Base-by-base conservation (phyloP, 129 eudicot genomes). In the Tagetes erecta region DNA sequence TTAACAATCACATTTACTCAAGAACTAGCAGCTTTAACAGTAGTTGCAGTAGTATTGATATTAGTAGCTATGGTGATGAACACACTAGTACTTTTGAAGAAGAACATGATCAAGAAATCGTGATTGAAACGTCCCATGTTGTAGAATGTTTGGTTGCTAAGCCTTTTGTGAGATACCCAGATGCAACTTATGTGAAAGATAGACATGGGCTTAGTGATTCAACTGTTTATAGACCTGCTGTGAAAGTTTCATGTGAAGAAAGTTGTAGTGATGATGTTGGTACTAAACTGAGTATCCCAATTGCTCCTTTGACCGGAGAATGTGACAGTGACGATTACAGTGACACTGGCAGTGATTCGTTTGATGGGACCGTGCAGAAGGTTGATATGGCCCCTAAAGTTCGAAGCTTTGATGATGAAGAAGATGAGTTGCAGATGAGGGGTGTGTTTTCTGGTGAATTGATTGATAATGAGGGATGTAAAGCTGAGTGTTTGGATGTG, bases 251-350 rank as follows among this genome's bases (percentile, higher is more conserved):
- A 20, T 64, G 71, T 76, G 83, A 80, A 67, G 79, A 63, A 64
- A 86, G 57, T 57, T 35, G 80, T 10, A 65, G 44, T 57, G 64
- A 4, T 57, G 67, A 5, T 62, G 13, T 37, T 67, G 67, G 63
- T 46, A 31, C 31, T 42, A 84, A 72, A 37, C n/a, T 66, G 50
- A 40, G 77, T 49, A 46, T 80, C 37, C 92, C 96, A 10, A 56
- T 88, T 76, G 92, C 95, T 2, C 75, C 67, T 74, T 55, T 91
- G 76, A 84, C 91, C 5, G 72, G 84, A 31, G 95, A 84, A 34
- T 70, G 79, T 66, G 90, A 86, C 67, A 80, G 86, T 65, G 76
- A 35, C 3, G 12, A 10, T 62, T 42, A 88, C 62, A 83, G 87
- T 65, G 78, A 62, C 1, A 5, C 0, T 36, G 45, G 74, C 80